Conservation (phyloP, 768 basidiomycete species). For the Infundibulicybe gibba region DNA sequence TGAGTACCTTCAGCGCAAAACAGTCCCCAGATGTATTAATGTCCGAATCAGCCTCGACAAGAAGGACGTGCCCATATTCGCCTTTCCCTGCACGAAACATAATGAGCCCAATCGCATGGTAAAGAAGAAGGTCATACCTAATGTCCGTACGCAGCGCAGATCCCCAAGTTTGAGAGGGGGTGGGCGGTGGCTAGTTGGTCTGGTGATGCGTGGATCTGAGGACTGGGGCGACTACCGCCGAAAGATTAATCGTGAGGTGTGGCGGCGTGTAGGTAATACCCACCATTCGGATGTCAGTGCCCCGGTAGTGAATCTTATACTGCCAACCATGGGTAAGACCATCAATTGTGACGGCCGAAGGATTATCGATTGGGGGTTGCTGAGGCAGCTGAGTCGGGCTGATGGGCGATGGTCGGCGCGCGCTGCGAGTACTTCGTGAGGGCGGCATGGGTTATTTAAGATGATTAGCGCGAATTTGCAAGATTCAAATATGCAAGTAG, state of each 20-base stretch:
- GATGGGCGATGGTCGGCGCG: not conserved
- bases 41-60: conserved; percentile 30
- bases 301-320: not conserved
- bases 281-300: not conserved
- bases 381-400: not conserved
- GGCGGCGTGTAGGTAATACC: not conserved
- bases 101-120: not conserved
- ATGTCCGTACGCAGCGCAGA: conserved; percentile 35
- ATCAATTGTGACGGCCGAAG: conserved; percentile 2
- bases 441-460: too few relatives aligned
- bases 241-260: not conserved
- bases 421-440: not conserved
- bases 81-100: conserved; percentile 32
- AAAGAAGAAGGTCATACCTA: conserved; percentile 25
- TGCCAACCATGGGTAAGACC: conserved; percentile 6
- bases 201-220: conserved; percentile 7
- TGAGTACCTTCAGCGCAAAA: conserved; percentile 44
- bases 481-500: too few relatives aligned
- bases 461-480: too few relatives aligned
- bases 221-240: conserved; percentile 3
- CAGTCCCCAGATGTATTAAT: conserved; percentile 26
- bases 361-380: too few relatives aligned
- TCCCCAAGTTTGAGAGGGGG: conserved; percentile 30
- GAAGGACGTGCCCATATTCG: conserved; percentile 34
- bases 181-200: conserved; percentile 31